phyloP scores from a whole-genome alignment of 2,329 filamentous ascomycete species.

The Lasiodiplodia gonubiensis region DNA sequence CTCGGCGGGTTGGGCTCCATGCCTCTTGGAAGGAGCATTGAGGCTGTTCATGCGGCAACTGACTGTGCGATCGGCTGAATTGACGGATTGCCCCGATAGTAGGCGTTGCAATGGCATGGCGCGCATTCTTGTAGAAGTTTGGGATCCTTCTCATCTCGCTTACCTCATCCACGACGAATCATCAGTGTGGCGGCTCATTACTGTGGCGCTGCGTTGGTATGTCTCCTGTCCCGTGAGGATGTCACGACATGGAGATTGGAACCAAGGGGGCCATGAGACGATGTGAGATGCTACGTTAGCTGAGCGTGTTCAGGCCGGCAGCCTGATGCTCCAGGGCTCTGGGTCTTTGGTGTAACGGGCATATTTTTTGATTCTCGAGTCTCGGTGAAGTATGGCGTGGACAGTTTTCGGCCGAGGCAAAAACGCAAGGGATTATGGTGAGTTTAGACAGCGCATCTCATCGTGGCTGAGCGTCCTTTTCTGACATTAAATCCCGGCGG shows the following conservation, averaged over 20 bases:
- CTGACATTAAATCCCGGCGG: background rate
- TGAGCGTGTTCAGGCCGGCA: background rate
- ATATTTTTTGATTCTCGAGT: background rate
- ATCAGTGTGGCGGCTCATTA: background rate
- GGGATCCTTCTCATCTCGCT: background rate
- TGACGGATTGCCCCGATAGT: background rate
- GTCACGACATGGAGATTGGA: background rate
- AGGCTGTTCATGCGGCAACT: background rate
- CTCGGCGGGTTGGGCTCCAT: background rate
- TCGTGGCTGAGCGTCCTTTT: background rate
- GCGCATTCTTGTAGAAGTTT: background rate
- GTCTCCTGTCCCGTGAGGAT: background rate
- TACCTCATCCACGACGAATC: background rate
- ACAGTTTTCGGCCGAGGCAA: background rate
- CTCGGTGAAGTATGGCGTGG: background rate
- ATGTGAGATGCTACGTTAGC: background rate
- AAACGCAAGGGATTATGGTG: background rate
- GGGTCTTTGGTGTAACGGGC: background rate
- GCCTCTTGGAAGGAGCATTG: background rate
- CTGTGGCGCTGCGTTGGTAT: background rate
- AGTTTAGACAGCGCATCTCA: background rate
- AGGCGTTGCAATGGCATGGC: slow-evolving; percentile 2
- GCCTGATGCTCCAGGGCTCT: background rate
- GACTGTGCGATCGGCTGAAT: background rate
- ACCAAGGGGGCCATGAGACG: background rate